A percentile compares a stretch with the other conserved stretches of the same genome.
Conservation (phyloP, 2,329 filamentous ascomycete species). For the Dactylonectria estremocensis region DNA sequence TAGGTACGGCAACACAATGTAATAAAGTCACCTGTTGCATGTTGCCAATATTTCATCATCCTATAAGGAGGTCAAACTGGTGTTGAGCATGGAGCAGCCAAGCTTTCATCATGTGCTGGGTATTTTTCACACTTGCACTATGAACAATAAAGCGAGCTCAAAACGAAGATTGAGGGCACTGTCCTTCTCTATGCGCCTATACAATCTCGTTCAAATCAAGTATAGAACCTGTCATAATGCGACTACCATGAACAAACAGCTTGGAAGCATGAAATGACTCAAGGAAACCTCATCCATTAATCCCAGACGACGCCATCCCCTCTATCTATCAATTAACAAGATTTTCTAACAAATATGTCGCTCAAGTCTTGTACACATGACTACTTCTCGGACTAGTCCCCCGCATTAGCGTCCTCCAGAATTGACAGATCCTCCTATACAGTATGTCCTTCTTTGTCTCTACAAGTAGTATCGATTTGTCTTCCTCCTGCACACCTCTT, state of each 20-base stretch:
- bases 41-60: no score
- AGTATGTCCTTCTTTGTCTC: background rate
- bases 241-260: background rate
- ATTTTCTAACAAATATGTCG: conserved; percentile 5
- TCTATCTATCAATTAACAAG: conserved; percentile 1
- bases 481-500: background rate
- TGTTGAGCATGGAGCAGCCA: no score
- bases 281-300: conserved; percentile 1
- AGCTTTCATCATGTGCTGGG: no score
- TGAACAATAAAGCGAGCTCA: no score
- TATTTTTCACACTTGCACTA: no score
- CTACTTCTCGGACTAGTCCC: background rate
- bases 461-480: background rate
- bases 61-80: no score
- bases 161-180: no score
- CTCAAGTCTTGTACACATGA: conserved; percentile 15
- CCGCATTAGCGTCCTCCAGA: conserved; percentile 6
- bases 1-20: no score
- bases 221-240: no score
- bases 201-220: background rate
- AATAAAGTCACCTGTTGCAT: no score
- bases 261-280: background rate
- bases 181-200: no score
- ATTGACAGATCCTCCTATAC: conserved; percentile 1
- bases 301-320: background rate